Evolutionary conservation across 2,329 filamentous ascomycete genomes (phyloP).

Genomic region (Saccharata proteae): DNA sequence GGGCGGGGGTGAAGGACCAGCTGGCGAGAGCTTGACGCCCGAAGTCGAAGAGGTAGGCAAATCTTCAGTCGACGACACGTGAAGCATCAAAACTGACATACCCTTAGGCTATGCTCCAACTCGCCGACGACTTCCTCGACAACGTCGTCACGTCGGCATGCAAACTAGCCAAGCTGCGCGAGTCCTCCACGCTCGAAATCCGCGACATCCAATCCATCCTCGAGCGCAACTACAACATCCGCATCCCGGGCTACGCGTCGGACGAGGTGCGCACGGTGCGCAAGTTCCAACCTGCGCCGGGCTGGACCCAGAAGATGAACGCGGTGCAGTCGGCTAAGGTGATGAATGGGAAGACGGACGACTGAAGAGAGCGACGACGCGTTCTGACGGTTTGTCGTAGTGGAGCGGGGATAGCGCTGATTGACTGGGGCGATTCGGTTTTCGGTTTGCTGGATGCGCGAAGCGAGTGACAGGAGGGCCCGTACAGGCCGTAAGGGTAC

Average conservation of each 20-base stretch:
- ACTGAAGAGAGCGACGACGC: too few relatives aligned
- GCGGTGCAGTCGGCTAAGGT: slow-evolving; percentile 89
- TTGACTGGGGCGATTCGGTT: too few relatives aligned
- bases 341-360: slow-evolving; percentile 34
- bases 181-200: slow-evolving; percentile 78
- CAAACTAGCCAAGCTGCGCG: slow-evolving; percentile 83
- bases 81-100: slow-evolving; percentile 26
- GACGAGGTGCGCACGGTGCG: slow-evolving; percentile 91
- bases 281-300: slow-evolving; percentile 77
- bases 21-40: slow-evolving; percentile 68
- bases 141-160: slow-evolving; percentile 78
- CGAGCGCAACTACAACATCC: slow-evolving; percentile 58
- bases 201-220: slow-evolving; percentile 45
- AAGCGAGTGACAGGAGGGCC: too few relatives aligned
- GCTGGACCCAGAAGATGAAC: slow-evolving; percentile 95
- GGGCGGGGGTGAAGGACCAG: slow-evolving; percentile 61
- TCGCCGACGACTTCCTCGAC: slow-evolving; percentile 93
- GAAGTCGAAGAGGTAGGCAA: slow-evolving; percentile 83
- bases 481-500: too few relatives aligned
- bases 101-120: slow-evolving; percentile 59
- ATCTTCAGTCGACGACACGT: slow-evolving; percentile 5
- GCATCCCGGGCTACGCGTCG: slow-evolving; percentile 84
- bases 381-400: too few relatives aligned
- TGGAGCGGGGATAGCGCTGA: too few relatives aligned
- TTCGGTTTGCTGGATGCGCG: too few relatives aligned